Evolutionary conservation across 2,329 filamentous ascomycete species (phyloP).

Genomic region (Pseudocercospora fuligena): DNA sequence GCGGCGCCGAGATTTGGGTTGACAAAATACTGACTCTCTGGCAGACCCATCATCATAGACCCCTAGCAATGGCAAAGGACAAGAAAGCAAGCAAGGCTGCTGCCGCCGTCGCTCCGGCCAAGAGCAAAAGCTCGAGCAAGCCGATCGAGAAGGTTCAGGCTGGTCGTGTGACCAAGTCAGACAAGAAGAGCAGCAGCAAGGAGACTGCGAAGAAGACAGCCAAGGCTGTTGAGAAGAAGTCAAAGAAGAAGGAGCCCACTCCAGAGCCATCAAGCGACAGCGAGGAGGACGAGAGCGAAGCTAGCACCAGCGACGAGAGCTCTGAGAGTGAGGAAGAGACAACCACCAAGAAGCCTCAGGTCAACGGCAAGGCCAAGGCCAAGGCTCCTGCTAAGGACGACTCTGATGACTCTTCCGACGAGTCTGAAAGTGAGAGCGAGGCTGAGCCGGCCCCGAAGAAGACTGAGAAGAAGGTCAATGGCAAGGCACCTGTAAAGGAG

Average conservation of each 20-base stretch:
- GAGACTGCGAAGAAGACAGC: conserved; percentile 59
- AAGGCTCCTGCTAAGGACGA: conserved; percentile 32
- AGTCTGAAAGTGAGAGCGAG: conserved; percentile 35
- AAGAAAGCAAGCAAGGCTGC: conserved; percentile 45
- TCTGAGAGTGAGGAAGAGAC: conserved; percentile 44
- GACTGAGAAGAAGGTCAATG: conserved; percentile 38
- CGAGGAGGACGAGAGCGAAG: conserved; percentile 41
- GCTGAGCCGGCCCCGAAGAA: conserved; percentile 31
- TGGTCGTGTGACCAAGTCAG: conserved; percentile 69
- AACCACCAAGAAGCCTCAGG: conserved; percentile 32
- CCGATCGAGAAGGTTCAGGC: conserved; percentile 62
- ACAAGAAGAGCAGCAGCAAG: conserved; percentile 61
- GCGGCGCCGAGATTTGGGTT: conserved; percentile 22
- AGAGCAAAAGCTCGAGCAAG: conserved; percentile 35
- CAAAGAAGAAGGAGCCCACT: conserved; percentile 56
- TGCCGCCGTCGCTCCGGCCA: conserved; percentile 35
- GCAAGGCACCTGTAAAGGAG: conserved; percentile 28
- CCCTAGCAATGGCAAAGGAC: conserved; percentile 51
- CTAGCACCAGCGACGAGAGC: conserved; percentile 43
- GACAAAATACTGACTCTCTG: conserved; percentile 35
- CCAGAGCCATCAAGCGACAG: conserved; percentile 50
- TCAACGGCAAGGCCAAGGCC: conserved; percentile 32
- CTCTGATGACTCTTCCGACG: conserved; percentile 23
- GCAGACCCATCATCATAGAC: conserved; percentile 39
- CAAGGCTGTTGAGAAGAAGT: conserved; percentile 44